Conservation (phyloP, 306 rosid species). For the Vicia villosa region DNA sequence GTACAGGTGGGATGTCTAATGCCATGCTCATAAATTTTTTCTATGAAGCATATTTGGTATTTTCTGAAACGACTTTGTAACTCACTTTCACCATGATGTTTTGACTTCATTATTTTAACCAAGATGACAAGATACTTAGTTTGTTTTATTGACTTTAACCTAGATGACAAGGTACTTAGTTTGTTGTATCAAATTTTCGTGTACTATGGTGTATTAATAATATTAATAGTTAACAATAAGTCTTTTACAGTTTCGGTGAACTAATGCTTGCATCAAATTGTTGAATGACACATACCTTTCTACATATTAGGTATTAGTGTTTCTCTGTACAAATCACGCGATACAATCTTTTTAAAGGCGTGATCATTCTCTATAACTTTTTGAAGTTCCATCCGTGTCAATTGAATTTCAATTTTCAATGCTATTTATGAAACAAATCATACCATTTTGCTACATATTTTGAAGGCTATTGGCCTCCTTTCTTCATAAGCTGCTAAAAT, state of each 20-base stretch:
- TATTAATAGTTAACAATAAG: neutral
- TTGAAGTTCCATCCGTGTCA: neutral
- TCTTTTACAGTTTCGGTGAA: neutral
- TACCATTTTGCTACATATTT: neutral
- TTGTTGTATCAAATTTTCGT: neutral
- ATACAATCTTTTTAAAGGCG: neutral
- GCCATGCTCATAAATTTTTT: conserved; percentile 19
- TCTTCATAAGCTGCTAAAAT: conserved; percentile 20
- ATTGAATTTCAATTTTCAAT: neutral
- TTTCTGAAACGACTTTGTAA: neutral
- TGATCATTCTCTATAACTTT: conserved; percentile 1
- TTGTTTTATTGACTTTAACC: conserved; percentile 13
- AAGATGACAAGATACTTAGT: neutral
- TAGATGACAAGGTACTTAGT: neutral
- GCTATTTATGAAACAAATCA: conserved; percentile 1
- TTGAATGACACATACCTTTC: conserved; percentile 11
- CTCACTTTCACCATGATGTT: conserved; percentile 9
- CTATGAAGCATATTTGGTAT: conserved; percentile 3
- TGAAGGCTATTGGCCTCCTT: neutral
- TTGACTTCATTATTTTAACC: conserved; percentile 18
- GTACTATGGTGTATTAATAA: conserved; percentile 4
- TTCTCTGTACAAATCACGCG: conserved; percentile 1
- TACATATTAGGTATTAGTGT: neutral
- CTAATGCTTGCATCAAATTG: conserved; percentile 5
- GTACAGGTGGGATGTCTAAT: conserved; percentile 67